phyloP scores from a whole-genome alignment of 495 filamentous ascomycete species.

The Venustampulla echinocandica region DNA sequence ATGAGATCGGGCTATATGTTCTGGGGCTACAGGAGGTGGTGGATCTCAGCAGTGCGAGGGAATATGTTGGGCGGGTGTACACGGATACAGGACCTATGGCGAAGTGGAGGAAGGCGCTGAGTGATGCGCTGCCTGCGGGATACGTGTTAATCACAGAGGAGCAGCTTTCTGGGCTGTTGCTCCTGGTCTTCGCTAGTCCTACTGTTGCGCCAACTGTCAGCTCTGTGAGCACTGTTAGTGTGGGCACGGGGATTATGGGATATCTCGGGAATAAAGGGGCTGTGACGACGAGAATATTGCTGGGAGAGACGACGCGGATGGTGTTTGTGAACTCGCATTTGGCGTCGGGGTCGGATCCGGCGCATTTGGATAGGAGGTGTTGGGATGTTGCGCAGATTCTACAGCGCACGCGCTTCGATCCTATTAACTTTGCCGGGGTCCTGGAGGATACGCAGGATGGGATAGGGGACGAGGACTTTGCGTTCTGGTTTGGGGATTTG shows the following conservation, averaged over 20 bases:
- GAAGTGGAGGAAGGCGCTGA: slow-evolving; percentile 70
- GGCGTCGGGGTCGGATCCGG: slow-evolving; percentile 72
- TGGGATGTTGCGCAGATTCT: slow-evolving; percentile 74
- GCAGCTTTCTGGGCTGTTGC: slow-evolving; percentile 76
- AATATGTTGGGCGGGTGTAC: slow-evolving; percentile 54
- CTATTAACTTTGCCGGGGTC: slow-evolving; percentile 51
- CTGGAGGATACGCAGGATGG: slow-evolving; percentile 47
- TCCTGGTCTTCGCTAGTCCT: slow-evolving; percentile 81
- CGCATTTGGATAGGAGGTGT: slow-evolving; percentile 70
- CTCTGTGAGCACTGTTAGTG: slow-evolving; percentile 64
- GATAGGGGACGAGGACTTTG: slow-evolving; percentile 87
- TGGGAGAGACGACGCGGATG: slow-evolving; percentile 83
- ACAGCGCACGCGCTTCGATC: slow-evolving; percentile 62
- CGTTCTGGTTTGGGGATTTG: slow-evolving; percentile 94
- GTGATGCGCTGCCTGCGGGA: slow-evolving; percentile 62
- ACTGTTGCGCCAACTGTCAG: slow-evolving; percentile 59
- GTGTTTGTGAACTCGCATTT: slow-evolving; percentile 89
- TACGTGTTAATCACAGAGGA: slow-evolving; percentile 70
- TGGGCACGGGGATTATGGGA: slow-evolving; percentile 82
- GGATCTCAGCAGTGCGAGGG: slow-evolving; percentile 60
- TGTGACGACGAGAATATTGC: slow-evolving; percentile 67
- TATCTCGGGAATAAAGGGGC: slow-evolving; percentile 97
- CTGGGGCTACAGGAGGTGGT: slow-evolving; percentile 89
- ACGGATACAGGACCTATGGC: slow-evolving; percentile 58
- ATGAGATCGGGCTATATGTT: slow-evolving; percentile 79